These are phyloP conservation scores for Conticribra weissflogii DNA, from an alignment of 108 stramenopile genomes.

Conservation along the genomic window DNA sequence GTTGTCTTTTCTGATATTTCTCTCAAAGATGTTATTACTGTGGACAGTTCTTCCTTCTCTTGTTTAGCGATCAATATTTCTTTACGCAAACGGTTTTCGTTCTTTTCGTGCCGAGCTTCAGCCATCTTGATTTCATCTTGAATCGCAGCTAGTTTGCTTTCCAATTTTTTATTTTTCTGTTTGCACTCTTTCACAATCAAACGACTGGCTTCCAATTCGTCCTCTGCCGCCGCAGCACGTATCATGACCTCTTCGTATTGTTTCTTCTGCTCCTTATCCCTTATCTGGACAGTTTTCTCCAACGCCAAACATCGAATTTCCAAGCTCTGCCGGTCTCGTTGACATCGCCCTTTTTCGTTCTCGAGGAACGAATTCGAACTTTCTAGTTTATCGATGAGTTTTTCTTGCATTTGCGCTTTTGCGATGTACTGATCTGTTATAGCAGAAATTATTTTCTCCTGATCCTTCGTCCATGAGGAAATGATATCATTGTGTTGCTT, in stretches of 20 bases:
- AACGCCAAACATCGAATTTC: slow-evolving; percentile 25
- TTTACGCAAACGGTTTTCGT: slow-evolving; percentile 13
- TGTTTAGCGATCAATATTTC: slow-evolving; percentile 6
- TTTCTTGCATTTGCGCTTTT: slow-evolving; percentile 16
- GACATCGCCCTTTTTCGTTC: slow-evolving; percentile 20
- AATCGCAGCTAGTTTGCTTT: slow-evolving; percentile 14
- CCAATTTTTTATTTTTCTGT: slow-evolving; percentile 1
- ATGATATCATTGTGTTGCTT: slow-evolving; percentile 11
- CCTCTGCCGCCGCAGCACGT: slow-evolving; percentile 21
- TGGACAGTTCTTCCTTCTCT: slow-evolving; percentile 11
- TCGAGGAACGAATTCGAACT: slow-evolving; percentile 19
- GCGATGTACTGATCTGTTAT: slow-evolving; percentile 19
- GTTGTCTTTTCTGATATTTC: slow-evolving; percentile 8
- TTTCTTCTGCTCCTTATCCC: slow-evolving; percentile 13
- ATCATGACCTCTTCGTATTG: slow-evolving; percentile 12
- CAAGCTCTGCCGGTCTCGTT: slow-evolving; percentile 33
- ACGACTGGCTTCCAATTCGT: slow-evolving; percentile 11
- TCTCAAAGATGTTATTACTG: slow-evolving; percentile 12
- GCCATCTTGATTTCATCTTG: slow-evolving; percentile 18
- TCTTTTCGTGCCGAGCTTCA: slow-evolving; percentile 4
- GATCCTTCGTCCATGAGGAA: slow-evolving; percentile 8
- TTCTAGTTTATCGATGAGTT: slow-evolving; percentile 22
- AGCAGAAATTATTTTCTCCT: slow-evolving; percentile 21
- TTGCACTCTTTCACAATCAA: slow-evolving; percentile 21
- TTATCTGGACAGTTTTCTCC: slow-evolving; percentile 8